Percentiles rank a stretch among this genome's conserved stretches.
Conservation (phyloP, 306 rosid species). For the Prunus armeniaca region DNA sequence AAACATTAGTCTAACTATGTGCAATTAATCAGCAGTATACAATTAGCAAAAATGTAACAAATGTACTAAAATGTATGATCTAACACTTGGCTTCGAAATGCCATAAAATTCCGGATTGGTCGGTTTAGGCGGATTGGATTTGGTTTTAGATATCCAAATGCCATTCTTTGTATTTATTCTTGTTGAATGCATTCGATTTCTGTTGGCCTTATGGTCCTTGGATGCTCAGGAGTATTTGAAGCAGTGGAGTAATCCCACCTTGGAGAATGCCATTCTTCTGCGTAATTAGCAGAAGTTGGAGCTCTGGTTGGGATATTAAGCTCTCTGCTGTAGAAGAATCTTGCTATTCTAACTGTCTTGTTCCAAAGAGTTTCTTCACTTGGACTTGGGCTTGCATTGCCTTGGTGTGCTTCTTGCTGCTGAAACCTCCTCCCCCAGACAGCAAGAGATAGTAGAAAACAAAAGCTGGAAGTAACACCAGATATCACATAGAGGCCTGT, state of each 20-base stretch:
- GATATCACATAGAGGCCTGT: constrained; percentile 49
- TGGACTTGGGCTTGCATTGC: neutral
- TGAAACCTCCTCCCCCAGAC: neutral
- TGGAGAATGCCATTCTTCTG: neutral
- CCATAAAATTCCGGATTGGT: neutral
- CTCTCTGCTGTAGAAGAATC: neutral
- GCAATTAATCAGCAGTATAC: neutral
- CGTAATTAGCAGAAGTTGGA: constrained; percentile 13
- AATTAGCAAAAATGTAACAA: neutral
- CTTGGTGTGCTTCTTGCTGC: neutral
- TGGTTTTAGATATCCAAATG: neutral
- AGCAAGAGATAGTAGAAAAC: constrained; percentile 35
- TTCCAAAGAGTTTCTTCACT: neutral
- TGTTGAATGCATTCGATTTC: constrained; percentile 8
- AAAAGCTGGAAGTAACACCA: constrained; percentile 42
- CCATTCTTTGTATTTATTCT: neutral
- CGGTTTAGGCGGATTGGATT: neutral
- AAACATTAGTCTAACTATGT: neutral
- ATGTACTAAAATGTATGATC: neutral
- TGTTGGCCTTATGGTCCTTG: neutral
- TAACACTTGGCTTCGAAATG: neutral
- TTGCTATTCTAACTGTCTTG: neutral
- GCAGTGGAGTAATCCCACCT: neutral
- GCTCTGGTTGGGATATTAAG: constrained; percentile 28
- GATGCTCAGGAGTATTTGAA: neutral